Evolutionary conservation across 345 rosid species (phyloP).

Genomic region (Cardamine resedifolia): DNA sequence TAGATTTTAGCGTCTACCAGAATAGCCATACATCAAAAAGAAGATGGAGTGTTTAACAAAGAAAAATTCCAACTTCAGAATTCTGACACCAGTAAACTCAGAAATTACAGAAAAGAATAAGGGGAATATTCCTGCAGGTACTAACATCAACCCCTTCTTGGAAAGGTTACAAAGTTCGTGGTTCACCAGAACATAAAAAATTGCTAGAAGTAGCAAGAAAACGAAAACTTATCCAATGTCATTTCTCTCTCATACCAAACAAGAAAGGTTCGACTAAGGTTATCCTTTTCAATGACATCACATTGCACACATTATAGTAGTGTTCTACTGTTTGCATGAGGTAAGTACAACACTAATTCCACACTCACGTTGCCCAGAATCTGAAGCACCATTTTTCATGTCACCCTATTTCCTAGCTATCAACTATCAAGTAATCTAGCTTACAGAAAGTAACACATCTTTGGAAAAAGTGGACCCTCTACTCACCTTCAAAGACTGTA

Average conservation of each 20-base stretch:
- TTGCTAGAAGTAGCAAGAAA: background rate
- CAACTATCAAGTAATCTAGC: background rate
- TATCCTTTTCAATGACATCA: background rate
- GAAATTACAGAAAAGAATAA: background rate
- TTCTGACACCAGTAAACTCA: background rate
- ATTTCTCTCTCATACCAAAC: background rate
- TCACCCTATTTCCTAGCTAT: background rate
- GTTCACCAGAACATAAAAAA: background rate
- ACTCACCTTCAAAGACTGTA: background rate
- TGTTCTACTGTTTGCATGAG: background rate
- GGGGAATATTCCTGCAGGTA: background rate
- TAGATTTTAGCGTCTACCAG: conserved; percentile 11
- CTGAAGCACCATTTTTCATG: background rate
- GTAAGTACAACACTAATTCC: background rate
- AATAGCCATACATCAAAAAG: background rate
- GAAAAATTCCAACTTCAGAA: background rate
- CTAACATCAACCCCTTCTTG: background rate
- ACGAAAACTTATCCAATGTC: background rate
- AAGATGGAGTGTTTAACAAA: background rate
- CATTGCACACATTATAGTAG: conserved; percentile 4
- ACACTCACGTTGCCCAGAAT: conserved; percentile 3
- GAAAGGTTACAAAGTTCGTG: background rate
- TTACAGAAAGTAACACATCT: background rate
- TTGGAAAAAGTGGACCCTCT: background rate
- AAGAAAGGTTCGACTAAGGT: background rate